phyloP scores from a whole-genome alignment of 345 rosid genomes.

The Pugionium dolabratum region DNA sequence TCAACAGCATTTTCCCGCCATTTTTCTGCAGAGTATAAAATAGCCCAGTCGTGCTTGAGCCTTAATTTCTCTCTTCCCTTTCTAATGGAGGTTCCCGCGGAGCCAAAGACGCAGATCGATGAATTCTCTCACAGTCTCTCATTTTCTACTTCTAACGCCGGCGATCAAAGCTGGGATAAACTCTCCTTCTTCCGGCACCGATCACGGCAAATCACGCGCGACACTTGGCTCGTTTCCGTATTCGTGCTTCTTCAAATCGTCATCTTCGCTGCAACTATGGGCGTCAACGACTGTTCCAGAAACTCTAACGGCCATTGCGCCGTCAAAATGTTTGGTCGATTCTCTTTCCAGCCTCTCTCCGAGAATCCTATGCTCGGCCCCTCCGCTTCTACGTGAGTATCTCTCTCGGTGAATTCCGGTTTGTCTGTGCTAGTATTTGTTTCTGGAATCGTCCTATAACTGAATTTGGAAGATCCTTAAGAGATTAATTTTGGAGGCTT shows the following conservation, averaged over 20 bases:
- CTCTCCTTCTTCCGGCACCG: constrained; percentile 68
- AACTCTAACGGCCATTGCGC: constrained; percentile 63
- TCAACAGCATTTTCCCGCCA: constrained; percentile 39
- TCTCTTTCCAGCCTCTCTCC: constrained; percentile 74
- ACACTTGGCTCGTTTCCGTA: constrained; percentile 79
- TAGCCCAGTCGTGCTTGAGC: not conserved
- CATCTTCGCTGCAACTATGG: constrained; percentile 65
- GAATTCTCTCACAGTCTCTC: constrained; percentile 32
- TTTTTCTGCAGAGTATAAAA: not conserved
- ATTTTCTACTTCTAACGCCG: constrained; percentile 20
- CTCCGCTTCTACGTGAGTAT: constrained; percentile 71
- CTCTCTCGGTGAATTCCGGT: not conserved
- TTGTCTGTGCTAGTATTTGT: not conserved
- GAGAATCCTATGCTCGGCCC: constrained; percentile 94
- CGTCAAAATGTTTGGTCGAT: constrained; percentile 45
- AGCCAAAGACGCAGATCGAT: constrained; percentile 33
- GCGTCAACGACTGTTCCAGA: constrained; percentile 57
- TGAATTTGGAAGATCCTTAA: not conserved
- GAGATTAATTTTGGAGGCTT: constrained; percentile 7
- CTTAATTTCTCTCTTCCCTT: constrained; percentile 21
- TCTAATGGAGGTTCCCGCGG: constrained; percentile 29
- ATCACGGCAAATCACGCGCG: constrained; percentile 56
- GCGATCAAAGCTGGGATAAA: constrained; percentile 34
- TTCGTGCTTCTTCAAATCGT: constrained; percentile 71
- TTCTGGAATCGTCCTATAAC: constrained; percentile 11